Evolutionary conservation across 176 grass and related monocot genomes (phyloP), one percentile per base, ranked within the genome.

Genomic region (Avena atlantica): DNA sequence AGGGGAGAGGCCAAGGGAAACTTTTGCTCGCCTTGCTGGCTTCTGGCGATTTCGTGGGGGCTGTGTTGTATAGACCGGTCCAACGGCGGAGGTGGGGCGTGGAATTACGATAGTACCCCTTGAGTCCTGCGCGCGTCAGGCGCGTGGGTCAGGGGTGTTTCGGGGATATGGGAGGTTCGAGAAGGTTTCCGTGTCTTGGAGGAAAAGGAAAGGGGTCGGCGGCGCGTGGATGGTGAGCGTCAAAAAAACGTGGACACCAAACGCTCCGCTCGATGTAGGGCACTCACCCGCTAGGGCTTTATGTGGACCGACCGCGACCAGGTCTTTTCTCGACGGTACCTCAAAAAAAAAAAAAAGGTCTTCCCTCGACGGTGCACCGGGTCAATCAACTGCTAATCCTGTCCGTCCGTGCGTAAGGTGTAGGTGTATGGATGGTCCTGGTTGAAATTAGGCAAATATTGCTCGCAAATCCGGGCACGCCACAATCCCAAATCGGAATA

Each of bases 171-270:
- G 20, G 34, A 8, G 60, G 16, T 76, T 91, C 89, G 7, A 61
- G 85, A 91, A 87, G 76, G 66, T 76, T 76, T 91, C 89, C 85
- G 85, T 84, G 81, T 9, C 69, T 91, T 81, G 81, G 60, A 91
- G 86, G 50, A 34, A 17, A 90, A 79, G 89, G 64, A 48, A 87
- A 21, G 27, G 2, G 2, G 29, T 56, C 42, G 62, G 84, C 83
- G 78, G 83, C 83, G 88, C 78, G 84, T 77, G 71, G 42, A 27
- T 47, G 40, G 70, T 64, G 12, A 0, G 61, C 59, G 56, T 58
- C 56, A 42, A 42, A 42, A 58, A 58, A 58, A 70, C 78, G 83
- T 86, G 88, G 78, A 23, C 70, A 67, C 62, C 84, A 1, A 2
- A 78, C 83, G 78, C 42, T 74, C 42, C 79, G 36, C 29, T 53